Evolutionary conservation across 129 eudicot species (phyloP), one percentile per base, ranked within the genome.

Genomic region (Tanacetum coccineum): DNA sequence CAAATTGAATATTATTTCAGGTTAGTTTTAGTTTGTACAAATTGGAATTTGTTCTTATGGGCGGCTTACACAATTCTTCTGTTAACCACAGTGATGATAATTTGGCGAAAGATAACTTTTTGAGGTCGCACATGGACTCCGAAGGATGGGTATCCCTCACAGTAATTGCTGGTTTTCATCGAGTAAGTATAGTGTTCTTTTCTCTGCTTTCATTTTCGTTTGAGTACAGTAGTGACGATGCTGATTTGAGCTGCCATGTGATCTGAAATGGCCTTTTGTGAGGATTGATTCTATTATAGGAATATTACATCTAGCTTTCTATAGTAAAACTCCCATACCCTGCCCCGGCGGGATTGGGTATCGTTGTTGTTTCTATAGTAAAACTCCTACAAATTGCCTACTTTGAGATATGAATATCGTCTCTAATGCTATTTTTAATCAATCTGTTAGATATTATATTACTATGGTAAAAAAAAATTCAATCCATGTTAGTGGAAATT

Each of bases 1-100:
- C 95, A 90, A 57, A 82, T 90, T 45, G 95, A 90, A 51, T 90
- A 77, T 68, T 90, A 90, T 78, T 90, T 90, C 81, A 86, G 95
- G 97, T 90, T 67, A 39, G 70, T 15, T 21, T 49, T 21, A 7
- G 8, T 18, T 59, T 26, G 0, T 63, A n/a, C 5, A 20, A 26
- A 17, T 32, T 25, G 19, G 30, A 10, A 4, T 25, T 56, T 30
- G 14, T n/a, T 21, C 14, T 58, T 26, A 18, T 36, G 59, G 70
- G 25, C n/a, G 39, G 22, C 70, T 75, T 8, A 46, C 45, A 30
- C 13, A 17, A 28, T 78, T 79, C 4, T 22, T 70, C 32, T 80
- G 50, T 49, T 53, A 57, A 64, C 40, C 57, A 15, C 87, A 90
- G 97, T 74, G 91, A 90, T 74, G 83, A 66, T 55, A 86, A 90